Base-by-base conservation (phyloP, 257 asterid genomes). In the Lantana camara region DNA sequence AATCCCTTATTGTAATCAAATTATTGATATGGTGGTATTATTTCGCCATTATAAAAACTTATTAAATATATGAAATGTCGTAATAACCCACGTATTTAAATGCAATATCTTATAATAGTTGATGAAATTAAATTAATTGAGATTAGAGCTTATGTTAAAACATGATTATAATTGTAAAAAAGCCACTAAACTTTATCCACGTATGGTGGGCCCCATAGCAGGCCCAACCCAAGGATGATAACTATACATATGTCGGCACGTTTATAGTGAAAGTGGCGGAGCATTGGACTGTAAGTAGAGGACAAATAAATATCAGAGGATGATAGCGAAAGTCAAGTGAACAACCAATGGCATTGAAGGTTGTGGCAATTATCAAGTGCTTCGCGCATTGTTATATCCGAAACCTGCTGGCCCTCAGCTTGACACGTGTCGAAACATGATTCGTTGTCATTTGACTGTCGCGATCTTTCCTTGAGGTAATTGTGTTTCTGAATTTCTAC, bases 361-460 rank as follows among this genome's bases (percentile, higher is more conserved):
- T 19, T 9, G 64, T 15, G 34, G 35, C 63, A 44, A 20, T 16
- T 27, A 42, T 23, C 40, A n/a, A 44, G 20, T 15, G 50, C 50
- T 44, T 15, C 15, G 15, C 15, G 5, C 7, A 44, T 44, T 44
- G 50, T 44, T 44, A 44, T 44, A 21, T n/a, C 49, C 16, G 47
- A 41, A 41, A 1, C 47, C 47, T 1, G 47, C n/a, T n/a, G n/a
- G n/a, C n/a, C n/a, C n/a, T n/a, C n/a, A n/a, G n/a, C n/a, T n/a
- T 37, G 35, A 59, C 64, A 59, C 64, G 64, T 40, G 52, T 40
- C 51, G 3, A 3, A 15, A 1, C n/a, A n/a, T 35, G 20, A 57
- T 34, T 46, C 48, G 24, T 34, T 5, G 20, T 27, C 47, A 16
- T 41, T 41, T 15, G n/a, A 3, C 10, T 38, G 49, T 20, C 63